Evolutionary conservation across 2,329 filamentous ascomycete species (phyloP).

Genomic region (Sporothrix curviconia): DNA sequence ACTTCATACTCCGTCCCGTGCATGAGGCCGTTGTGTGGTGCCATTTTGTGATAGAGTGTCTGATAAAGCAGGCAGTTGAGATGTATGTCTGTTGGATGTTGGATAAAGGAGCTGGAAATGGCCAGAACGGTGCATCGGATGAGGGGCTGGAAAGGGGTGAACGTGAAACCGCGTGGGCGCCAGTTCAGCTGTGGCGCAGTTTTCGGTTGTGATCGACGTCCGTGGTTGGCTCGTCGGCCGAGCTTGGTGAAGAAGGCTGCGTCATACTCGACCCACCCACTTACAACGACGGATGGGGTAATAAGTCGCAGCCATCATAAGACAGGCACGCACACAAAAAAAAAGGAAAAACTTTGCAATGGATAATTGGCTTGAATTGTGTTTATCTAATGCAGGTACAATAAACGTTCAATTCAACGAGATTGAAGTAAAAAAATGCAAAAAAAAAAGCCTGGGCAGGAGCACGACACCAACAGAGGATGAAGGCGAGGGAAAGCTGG

Average conservation of each 20-base stretch:
- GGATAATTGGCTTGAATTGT: too few relatives aligned
- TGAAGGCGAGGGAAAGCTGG: too few relatives aligned
- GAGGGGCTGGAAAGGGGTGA: not conserved
- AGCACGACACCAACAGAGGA: too few relatives aligned
- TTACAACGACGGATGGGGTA: constrained; percentile 1
- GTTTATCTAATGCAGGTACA: too few relatives aligned
- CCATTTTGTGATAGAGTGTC: constrained; percentile 35
- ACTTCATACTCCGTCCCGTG: constrained; percentile 60
- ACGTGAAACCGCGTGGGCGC: not conserved
- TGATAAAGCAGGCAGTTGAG: not conserved
- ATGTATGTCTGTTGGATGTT: not conserved
- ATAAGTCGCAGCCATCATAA: too few relatives aligned
- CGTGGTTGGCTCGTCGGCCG: too few relatives aligned
- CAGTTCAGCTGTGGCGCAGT: constrained; percentile 4
- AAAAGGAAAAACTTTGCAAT: too few relatives aligned
- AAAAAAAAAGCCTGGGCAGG: too few relatives aligned
- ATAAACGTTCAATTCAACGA: too few relatives aligned
- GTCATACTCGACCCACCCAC: constrained; percentile 6
- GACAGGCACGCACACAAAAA: too few relatives aligned
- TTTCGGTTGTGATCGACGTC: not conserved
- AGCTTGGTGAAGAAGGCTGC: not conserved
- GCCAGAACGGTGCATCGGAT: not conserved
- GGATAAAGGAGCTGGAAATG: not conserved
- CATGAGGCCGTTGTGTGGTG: constrained; percentile 55
- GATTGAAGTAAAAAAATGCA: too few relatives aligned